Evolutionary conservation across 2,329 filamentous ascomycete genomes (phyloP), one percentile per base, ranked within the genome.

Genomic region (Apiospora kogelbergensis): DNA sequence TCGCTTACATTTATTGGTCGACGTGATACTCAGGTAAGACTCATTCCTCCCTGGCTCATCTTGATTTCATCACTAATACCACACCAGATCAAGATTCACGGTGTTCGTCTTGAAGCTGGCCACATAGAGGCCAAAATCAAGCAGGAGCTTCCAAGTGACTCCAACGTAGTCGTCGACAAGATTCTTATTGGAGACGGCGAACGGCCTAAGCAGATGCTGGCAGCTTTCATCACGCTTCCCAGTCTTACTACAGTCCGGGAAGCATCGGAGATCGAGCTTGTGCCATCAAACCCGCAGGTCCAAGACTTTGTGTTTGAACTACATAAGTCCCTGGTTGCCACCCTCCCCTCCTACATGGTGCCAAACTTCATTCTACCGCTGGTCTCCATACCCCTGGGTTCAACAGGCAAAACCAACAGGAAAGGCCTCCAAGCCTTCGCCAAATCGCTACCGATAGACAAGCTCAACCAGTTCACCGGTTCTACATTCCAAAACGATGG

Each of bases 1-100:
- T 65, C 73, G 0, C 65, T 83, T 10, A 68, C 72, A 2, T 75
- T 78, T 68, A 60, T 75, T 3, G 78, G 80, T 9, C 78, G 81
- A 7, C 77, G 80, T 13, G 80, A 83, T 69, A 76, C 75, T 1
- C 78, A 81, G 57, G 73, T 82, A 60, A 11, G 30, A n/a, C 33
- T 0, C 7, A 22, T 5, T 17, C 3, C 33, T 60, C 53, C 3
- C 33, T 60, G 30, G 7, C 10, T 1, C 20, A 7, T n/a, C 30
- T 2, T 6, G 17, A 1, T 42, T 15, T 42, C 11, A 42, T 13
- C 13, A 45, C 48, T 67, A 63, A 67, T 33, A 13, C 22, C 20
- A 1, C 13, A 4, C 5, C 22, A 60, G 53, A 60, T 60, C 53
- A 68, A 68, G 40, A 68, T 68, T 7, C 67, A 68, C 20, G 67